Base-by-base conservation (phyloP, 2,329 filamentous ascomycete species). In the Hypoxylon sp. region DNA sequence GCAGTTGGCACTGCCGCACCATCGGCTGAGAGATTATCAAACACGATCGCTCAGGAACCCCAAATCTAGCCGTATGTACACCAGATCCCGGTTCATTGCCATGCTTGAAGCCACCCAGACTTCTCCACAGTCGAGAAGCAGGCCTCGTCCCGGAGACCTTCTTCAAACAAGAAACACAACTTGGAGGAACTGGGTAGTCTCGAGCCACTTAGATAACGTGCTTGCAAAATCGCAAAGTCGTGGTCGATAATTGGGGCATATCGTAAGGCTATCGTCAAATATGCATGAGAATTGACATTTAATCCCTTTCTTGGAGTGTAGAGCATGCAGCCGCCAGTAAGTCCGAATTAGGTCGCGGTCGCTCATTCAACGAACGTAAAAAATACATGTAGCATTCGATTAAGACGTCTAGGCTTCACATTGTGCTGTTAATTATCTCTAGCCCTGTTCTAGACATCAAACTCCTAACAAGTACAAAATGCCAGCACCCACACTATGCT, bases 1-100 rank as follows among this genome's bases (percentile, higher is more conserved):
- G 59, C 63, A 56, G n/a, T n/a, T n/a, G n/a, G n/a, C n/a, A n/a
- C 20, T 52, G 56, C 60, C 62, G 64, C 64, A 66, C 60, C 60
- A 66, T 68, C 54, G 38, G 55, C 42, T 57, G 16, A 48, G 46
- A 53, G 50, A 8, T 44, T 42, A 68, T 67, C 62, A 61, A 67
- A 64, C 59, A 50, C 53, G 49, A 59, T 44, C 49, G 16, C 32
- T 30, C 42, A 55, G 45, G 45, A 61, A 52, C 46, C 46, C 48
- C 26, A 60, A 45, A 44, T 46, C 51, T 51, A 56, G 49, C 32
- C 61, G 48, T 36, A 44, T 56, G 48, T 36, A 44, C 16, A 12
- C 48, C 38, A 51, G 45, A 36, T 45, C 49, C 20, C 38, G 22
- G 45, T 40, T 50, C 30, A 42, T 48, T 28, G 24, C 14, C 44